Conservation (phyloP, 768 basidiomycete genomes). For the Phaeotremella fagi region DNA sequence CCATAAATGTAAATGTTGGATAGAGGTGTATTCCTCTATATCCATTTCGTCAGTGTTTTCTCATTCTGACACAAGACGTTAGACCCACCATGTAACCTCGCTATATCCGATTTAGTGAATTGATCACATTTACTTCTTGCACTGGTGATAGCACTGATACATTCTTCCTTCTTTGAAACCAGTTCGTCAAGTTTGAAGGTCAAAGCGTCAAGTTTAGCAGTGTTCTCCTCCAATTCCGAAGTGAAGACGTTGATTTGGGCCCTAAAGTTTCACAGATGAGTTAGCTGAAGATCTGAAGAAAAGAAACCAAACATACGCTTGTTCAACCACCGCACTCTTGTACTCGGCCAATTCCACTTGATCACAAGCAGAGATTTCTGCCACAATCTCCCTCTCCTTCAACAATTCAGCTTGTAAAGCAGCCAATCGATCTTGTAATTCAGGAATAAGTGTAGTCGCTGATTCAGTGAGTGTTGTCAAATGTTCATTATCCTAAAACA, state of each 20-base stretch:
- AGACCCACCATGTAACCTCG: slow-evolving; percentile 42
- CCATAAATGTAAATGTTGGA: slow-evolving; percentile 44
- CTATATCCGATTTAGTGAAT: slow-evolving; percentile 42
- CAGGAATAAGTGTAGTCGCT: slow-evolving; percentile 27
- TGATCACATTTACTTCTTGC: slow-evolving; percentile 44
- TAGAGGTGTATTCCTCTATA: slow-evolving; percentile 42
- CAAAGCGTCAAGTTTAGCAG: slow-evolving; percentile 37
- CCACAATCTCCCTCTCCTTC: slow-evolving; percentile 40
- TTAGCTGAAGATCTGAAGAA: not conserved
- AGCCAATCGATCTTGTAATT: slow-evolving; percentile 32
- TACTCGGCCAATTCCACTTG: slow-evolving; percentile 39
- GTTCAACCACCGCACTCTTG: slow-evolving; percentile 36
- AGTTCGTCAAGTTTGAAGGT: slow-evolving; percentile 36
- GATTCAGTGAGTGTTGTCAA: slow-evolving; percentile 23
- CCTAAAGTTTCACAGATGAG: slow-evolving; percentile 10
- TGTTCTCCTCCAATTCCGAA: slow-evolving; percentile 37
- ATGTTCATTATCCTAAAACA: slow-evolving; percentile 30
- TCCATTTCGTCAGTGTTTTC: not conserved
- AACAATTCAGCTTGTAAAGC: slow-evolving; percentile 40
- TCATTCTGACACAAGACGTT: not conserved
- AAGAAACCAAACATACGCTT: slow-evolving; percentile 26
- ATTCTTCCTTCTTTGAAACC: slow-evolving; percentile 27
- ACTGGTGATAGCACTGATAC: slow-evolving; percentile 30
- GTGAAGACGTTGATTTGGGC: slow-evolving; percentile 41
- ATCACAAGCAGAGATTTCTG: slow-evolving; percentile 42